Evolutionary conservation across 345 rosid species (phyloP).

Genomic region (Boechera divaricarpa): DNA sequence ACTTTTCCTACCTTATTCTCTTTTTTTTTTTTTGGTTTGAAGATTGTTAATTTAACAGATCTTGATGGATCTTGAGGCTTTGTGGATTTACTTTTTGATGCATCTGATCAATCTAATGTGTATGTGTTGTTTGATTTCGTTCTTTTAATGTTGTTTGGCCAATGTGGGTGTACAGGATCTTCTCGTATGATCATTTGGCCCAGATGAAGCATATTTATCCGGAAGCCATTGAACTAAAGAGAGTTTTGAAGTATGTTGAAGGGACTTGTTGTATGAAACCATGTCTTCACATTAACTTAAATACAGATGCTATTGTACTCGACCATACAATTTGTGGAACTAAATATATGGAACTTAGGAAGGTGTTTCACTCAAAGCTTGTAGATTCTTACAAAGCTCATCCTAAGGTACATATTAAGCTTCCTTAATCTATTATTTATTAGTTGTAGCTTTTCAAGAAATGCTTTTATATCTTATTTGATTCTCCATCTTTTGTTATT

Average conservation of each 20-base stretch:
- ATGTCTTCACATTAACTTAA: constrained; percentile 63
- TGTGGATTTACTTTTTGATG: constrained; percentile 5
- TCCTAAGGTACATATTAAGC: constrained; percentile 60
- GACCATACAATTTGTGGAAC: constrained; percentile 50
- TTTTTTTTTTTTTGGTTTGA: not conserved
- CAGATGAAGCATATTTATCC: constrained; percentile 81
- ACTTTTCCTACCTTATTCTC: too few species aligned
- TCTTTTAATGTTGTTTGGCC: not conserved
- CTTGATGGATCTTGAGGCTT: not conserved
- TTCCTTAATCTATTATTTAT: not conserved
- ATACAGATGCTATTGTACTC: constrained; percentile 52
- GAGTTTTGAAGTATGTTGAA: constrained; percentile 62
- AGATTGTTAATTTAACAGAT: not conserved
- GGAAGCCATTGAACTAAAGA: constrained; percentile 72
- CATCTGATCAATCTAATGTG: not conserved
- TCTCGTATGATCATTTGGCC: constrained; percentile 67
- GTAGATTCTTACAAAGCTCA: constrained; percentile 60
- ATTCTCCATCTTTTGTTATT: constrained; percentile 6
- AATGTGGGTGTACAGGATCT: constrained; percentile 59
- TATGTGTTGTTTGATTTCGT: not conserved
- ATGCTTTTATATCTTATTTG: not conserved
- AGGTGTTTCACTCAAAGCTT: constrained; percentile 64
- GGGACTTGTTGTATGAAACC: constrained; percentile 76
- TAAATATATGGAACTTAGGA: constrained; percentile 59
- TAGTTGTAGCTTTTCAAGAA: constrained; percentile 1